phyloP scores from a whole-genome alignment of 2,329 filamentous ascomycete genomes.

The Colletotrichum higginsianum region DNA sequence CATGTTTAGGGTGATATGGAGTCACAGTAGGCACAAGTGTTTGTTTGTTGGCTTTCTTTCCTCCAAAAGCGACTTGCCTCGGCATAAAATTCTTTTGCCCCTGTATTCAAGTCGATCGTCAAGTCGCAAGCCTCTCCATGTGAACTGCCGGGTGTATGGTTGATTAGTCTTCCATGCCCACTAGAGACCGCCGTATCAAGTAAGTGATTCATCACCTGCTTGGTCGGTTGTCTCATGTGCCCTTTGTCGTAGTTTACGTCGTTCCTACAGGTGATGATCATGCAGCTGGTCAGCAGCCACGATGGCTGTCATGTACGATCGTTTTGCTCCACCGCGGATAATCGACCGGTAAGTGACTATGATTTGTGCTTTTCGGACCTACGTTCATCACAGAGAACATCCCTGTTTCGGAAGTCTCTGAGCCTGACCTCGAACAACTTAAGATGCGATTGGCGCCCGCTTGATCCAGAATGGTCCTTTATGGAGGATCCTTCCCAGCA shows the following conservation, averaged over 20 bases:
- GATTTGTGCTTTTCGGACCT: background rate
- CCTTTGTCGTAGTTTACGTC: background rate
- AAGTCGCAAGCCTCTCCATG: slow-evolving; percentile 2
- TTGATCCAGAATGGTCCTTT: background rate
- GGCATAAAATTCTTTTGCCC: background rate
- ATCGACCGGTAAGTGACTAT: background rate
- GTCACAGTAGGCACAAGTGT: no score
- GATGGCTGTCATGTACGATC: background rate
- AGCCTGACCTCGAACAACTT: slow-evolving; percentile 6
- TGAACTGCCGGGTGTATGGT: slow-evolving; percentile 3
- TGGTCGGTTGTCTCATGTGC: background rate
- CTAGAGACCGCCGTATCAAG: background rate
- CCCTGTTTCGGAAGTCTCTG: background rate
- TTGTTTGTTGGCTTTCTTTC: no score
- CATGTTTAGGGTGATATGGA: no score
- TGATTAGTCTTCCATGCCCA: background rate
- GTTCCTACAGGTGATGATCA: background rate
- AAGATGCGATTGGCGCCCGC: slow-evolving; percentile 35
- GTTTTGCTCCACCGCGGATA: background rate
- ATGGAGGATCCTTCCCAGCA: slow-evolving; percentile 10
- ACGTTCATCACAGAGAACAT: background rate
- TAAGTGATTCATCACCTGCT: background rate
- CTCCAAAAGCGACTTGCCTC: no score
- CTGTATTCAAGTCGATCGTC: background rate
- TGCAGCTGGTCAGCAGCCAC: background rate